These are phyloP conservation scores for Arctostaphylos glauca DNA, from an alignment of 148 eudicot genomes.

Conservation along the genomic window DNA sequence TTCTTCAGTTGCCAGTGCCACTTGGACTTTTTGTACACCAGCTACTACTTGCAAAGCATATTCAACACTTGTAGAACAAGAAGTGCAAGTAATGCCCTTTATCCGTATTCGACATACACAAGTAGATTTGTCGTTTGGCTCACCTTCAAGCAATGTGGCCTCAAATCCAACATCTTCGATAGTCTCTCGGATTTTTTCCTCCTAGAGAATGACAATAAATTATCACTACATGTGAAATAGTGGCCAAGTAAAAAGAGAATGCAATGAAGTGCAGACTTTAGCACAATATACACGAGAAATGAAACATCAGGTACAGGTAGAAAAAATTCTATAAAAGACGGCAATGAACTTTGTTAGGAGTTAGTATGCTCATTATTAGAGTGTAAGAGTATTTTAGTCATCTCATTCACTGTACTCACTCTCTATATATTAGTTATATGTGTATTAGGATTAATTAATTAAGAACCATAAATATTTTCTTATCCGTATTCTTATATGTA, in stretches of 20 bases:
- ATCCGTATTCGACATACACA: constrained; percentile 62
- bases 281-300: neutral
- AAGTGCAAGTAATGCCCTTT: constrained; percentile 81
- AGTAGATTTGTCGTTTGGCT: constrained; percentile 35
- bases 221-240: neutral
- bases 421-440: too few relatives aligned
- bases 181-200: constrained; percentile 22
- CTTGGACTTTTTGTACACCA: constrained; percentile 77
- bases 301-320: neutral
- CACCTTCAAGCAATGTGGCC: constrained; percentile 61
- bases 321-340: neutral
- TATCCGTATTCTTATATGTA: too few relatives aligned
- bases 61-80: constrained; percentile 74
- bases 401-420: too few relatives aligned
- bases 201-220: neutral
- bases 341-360: too few relatives aligned
- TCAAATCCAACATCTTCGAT: constrained; percentile 54
- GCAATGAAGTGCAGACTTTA: neutral
- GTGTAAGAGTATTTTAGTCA: too few relatives aligned
- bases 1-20: constrained; percentile 78
- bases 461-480: too few relatives aligned
- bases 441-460: too few relatives aligned
- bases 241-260: neutral
- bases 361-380: too few relatives aligned
- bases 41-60: constrained; percentile 44